Evolutionary conservation across 2,329 filamentous ascomycete species (phyloP), one percentile per base, ranked within the genome.

Genomic region (Exophiala spinifera): DNA sequence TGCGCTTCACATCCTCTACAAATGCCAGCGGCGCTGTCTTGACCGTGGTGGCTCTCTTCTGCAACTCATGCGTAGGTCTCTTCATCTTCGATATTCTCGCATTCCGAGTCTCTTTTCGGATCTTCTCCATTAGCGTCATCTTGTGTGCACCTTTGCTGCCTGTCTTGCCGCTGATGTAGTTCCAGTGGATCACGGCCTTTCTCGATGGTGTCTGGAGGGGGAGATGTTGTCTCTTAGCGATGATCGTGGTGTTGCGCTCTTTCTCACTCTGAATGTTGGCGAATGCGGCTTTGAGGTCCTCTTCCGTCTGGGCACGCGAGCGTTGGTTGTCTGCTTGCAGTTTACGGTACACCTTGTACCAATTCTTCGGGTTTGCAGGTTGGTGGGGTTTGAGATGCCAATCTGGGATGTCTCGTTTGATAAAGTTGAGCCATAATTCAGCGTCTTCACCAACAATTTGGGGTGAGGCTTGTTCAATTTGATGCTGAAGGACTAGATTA

Each of bases 351-450:
- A 95, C 78, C 51, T 86, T 83, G 67, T 86, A 83, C 91, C 91
- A 96, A 56, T 83, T 84, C 33, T 76, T 76, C 0, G 86, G 82
- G 59, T 89, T 79, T 51, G 79, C 78, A 0, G 88, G 88, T 20
- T 82, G 75, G 62, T 85, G 81, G 21, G 82, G 80, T 66, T 87
- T 83, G 43, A 75, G 73, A 39, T 84, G 76, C 69, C 84, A 86
- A 52, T 82, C 74, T 1, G 84, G 84, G 58, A 96, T 88, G 64
- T 96, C 85, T 45, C 84, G 82, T 48, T 82, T 80, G 69, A 97
- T 94, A 65, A 96, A 81, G 23, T 82, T 80, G 39, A 83, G 72
- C 92, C 92, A 96, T 57, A 92, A 75, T 63, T 91, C 87, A 17
- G 75, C 79, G 36, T 85, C 85, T 52, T 87, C 77, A 34, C 83